Base-by-base conservation (phyloP, 768 basidiomycete species). In the Ramaria sp. region DNA sequence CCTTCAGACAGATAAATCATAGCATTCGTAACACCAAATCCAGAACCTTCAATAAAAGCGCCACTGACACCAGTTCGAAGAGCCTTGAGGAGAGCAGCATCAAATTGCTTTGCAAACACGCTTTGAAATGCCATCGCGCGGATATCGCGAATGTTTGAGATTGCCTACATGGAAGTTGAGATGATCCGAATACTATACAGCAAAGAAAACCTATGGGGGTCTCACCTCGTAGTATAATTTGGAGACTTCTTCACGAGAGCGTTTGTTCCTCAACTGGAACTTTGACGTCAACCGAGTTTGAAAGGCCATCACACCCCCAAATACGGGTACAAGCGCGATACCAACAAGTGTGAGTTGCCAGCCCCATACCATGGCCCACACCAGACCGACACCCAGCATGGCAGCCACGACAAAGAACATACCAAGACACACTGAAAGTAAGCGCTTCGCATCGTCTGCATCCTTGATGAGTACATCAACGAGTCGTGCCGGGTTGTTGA, bases 291-390 rank as follows among this genome's bases (percentile, higher is more conserved):
- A 65, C n/a, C 73, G 69, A 1, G 85, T 80, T 69, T 94, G 91
- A 15, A 84, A 60, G 5, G 81, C 75, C 78, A 92, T 88, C 9
- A 78, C 74, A 9, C 77, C 67, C 2, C 79, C 83, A 62, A 96
- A 95, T 10, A 94, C 76, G 0, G 93, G 94, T 0, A 79, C 89
- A 43, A 97, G 78, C 1, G 85, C 91, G 27, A 97, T 68, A 0
- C 93, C 94, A 2, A 88, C 88, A 16, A 98, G 76, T 0, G 92
- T 95, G 60, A 98, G 72, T 69, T 96, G 83, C 96, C 95, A 99
- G 0, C 91, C 90, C 28, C 77, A 70, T 1, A 79, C 75, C 66
- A 97, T 73, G 0, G 94, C 94, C 95, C 96, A 99, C 16, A 87
- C 64, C 18, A 98, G 67, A 7, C 93, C 94, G 2, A 95, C 71